Evolutionary conservation across 2,329 filamentous ascomycete species (phyloP).

Genomic region (Alternaria brassicicola): DNA sequence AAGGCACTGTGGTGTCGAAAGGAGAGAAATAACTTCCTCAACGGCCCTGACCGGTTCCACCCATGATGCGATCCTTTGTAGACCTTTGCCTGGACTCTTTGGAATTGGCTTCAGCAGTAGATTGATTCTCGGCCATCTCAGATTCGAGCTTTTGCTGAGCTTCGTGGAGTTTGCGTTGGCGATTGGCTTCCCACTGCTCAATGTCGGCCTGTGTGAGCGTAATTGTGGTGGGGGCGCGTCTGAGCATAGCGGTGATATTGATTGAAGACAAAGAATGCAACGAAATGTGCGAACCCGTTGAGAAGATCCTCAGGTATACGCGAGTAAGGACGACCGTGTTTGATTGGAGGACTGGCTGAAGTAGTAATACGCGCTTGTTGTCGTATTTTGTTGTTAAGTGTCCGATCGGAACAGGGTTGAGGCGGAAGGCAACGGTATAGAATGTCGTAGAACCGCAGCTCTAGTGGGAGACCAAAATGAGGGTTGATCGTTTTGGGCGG

Average conservation of each 20-base stretch:
- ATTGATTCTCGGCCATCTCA: slow-evolving; percentile 18
- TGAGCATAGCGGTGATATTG: slow-evolving; percentile 60
- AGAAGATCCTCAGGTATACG: not conserved
- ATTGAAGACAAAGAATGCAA: not conserved
- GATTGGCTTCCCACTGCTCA: slow-evolving; percentile 70
- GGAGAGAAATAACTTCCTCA: not conserved
- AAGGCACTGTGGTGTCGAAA: not conserved
- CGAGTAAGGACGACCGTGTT: not conserved
- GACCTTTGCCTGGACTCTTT: slow-evolving; percentile 28
- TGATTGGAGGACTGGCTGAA: not conserved
- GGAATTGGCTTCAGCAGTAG: slow-evolving; percentile 23
- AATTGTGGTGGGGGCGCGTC: slow-evolving; percentile 70
- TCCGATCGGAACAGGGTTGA: not conserved
- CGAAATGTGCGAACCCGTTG: not conserved
- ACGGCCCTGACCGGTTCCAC: slow-evolving; percentile 21
- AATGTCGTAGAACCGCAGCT: not conserved
- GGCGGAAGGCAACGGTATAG: not conserved
- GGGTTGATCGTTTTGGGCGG: not conserved
- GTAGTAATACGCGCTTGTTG: not conserved
- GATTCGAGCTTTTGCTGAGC: slow-evolving; percentile 29
- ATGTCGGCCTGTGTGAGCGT: slow-evolving; percentile 73
- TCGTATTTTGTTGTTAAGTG: not conserved
- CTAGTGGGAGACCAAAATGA: not conserved
- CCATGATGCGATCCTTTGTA: slow-evolving; percentile 44
- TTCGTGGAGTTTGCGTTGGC: slow-evolving; percentile 47